Evolutionary conservation across 192 early-diverging fungal species (phyloP), one percentile per base, ranked within the genome.

Genomic region (Entomortierella chlamydospora): DNA sequence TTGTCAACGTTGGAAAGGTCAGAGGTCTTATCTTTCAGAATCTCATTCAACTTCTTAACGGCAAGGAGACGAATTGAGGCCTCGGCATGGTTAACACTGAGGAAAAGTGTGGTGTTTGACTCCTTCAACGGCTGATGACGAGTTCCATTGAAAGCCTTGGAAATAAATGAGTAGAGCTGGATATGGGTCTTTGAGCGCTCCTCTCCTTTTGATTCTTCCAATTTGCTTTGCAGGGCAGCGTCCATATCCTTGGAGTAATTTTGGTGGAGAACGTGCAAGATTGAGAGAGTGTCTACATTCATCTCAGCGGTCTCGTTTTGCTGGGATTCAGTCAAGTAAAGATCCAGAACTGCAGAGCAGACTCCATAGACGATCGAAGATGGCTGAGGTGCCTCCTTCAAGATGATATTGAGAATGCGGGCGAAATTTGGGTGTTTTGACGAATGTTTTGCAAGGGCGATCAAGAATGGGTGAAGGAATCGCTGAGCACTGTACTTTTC

Each of bases 1-100:
- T 70, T 65, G 42, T 66, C 51, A 12, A 55, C 31, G 23, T 66
- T 65, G 26, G 72, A 52, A n/a, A 82, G 61, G 37, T 72, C 64
- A 11, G 82, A 83, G 13, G 69, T 69, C 41, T 81, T 81, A 11
- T 85, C 87, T 28, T 72, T 52, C 22, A 87, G 72, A 37, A 94
- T 85, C 26, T 84, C 85, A 23, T 70, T 68, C 39, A 96, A 70
- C 57, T 89, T 91, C 63, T 90, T 87, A 20, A 94, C 72, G 18
- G 91, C 94, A 7, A 93, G 63, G 29, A 93, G 76, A 11, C 96
- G 88, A 25, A 95, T 87, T 15, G 87, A 84, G 0, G 87, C 60
- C 22, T 96, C 89, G 0, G 88, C 83, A 59, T 94, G 92, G 58
- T 93, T 88, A 54, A 97, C 83, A 83, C 92, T 91, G 56, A 96